Conservation (phyloP, 768 basidiomycete species). For the Psilocybe tampanensis region DNA sequence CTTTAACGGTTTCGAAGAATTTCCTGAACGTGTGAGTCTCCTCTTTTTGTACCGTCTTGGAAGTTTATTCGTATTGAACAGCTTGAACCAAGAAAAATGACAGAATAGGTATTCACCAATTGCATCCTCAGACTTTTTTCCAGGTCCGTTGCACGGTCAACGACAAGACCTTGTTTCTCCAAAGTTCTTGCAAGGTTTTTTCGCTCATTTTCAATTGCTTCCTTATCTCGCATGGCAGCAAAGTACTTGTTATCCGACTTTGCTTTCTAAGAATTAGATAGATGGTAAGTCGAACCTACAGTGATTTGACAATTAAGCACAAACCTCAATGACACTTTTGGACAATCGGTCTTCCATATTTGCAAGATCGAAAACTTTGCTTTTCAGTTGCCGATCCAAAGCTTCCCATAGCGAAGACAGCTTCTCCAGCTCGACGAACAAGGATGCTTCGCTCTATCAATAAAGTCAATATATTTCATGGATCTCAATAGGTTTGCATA, state of each 20-base stretch:
- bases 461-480: conserved; percentile 9
- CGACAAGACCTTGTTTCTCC: conserved; percentile 51
- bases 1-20: conserved; percentile 25
- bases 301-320: conserved; percentile 22
- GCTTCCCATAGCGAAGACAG: conserved; percentile 87
- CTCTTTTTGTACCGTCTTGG: conserved; percentile 40
- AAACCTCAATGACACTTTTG: conserved; percentile 69
- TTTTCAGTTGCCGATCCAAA: conserved; percentile 78
- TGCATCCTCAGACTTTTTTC: conserved; percentile 63
- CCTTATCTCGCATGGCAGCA: conserved; percentile 86
- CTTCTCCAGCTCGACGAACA: conserved; percentile 85
- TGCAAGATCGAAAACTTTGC: conserved; percentile 83
- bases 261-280: conserved; percentile 67
- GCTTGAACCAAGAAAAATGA: not conserved
- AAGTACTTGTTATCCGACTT: conserved; percentile 97
- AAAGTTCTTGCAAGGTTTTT: conserved; percentile 57
- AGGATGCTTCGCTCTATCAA: conserved; percentile 65
- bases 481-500: conserved; percentile 30
- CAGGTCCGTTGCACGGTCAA: conserved; percentile 66
- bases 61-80: not conserved
- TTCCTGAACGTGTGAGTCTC: conserved; percentile 39
- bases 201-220: conserved; percentile 75
- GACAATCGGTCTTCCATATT: conserved; percentile 71
- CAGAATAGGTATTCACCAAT: conserved; percentile 42
- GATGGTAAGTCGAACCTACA: not conserved